Evolutionary conservation across 2,329 filamentous ascomycete species (phyloP), one percentile per base, ranked within the genome.

Genomic region (Chaetomiaceae sp.): DNA sequence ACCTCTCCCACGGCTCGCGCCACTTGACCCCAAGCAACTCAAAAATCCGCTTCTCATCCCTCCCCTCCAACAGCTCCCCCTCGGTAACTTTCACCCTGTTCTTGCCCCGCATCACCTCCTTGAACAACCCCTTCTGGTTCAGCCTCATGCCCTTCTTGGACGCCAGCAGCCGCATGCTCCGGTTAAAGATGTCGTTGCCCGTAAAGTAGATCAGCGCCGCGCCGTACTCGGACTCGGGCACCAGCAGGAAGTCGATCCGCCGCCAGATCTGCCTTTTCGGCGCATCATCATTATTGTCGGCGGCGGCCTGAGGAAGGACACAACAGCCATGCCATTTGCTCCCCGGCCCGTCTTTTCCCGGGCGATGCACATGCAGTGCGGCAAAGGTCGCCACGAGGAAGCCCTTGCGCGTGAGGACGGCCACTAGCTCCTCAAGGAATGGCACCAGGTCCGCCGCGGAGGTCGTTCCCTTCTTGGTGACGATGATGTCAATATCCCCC

Each of bases 171-270:
- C 92, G 75, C 68, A 96, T 81, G 65, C 89, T 95, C 15, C 91
- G 78, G 68, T 96, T 96, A 73, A 96, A 96, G 31, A 96, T 87
- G 66, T 96, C 91, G 61, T 96, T 94, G 1, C 92, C 92, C 0
- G 92, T 96, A 65, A 96, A 97, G 66, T 96, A 96, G n/a, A 96
- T 80, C 57, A 96, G 68, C 0, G 91, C 91, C 0, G 89, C 91
- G 1, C 92, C 92, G 47, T 90, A 77, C 68, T 96, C 85, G 2
- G 80, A 75, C 61, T 84, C 84, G 0, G 91, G 91, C 1, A 96
- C 91, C 4, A 95, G 79, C 1, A 96, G 74, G 19, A 96, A 80
- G 66, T 96, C 91, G 56, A 96, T 86, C 2, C 91, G 81, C 8
- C 91, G 80, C 91, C 90, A 96, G 1, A 80, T 67, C 0, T 74